Base-by-base conservation (phyloP, 768 basidiomycete genomes). In the Psilocybe cyanescens region DNA sequence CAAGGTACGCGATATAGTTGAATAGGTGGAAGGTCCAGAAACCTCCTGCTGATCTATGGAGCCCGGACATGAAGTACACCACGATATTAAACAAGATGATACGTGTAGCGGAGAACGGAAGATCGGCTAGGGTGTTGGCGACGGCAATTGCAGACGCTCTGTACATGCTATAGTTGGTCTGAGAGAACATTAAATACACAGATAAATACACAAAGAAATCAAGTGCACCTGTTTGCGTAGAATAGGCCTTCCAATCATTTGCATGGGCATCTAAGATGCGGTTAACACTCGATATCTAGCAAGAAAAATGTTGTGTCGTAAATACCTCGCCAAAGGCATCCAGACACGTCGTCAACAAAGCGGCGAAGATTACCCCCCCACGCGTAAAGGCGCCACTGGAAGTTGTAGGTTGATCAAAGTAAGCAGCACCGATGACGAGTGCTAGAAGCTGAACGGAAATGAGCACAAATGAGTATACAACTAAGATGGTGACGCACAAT, bases 371-470 rank as follows among this genome's bases (percentile, higher is more conserved):
- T 31, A 94, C 86, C 74, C 80, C 79, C 53, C 92, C 93, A 63
- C 94, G 86, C 28, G 94, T 94, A 76, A 97, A 97, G 0, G 89
- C 92, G 33, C 95, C 95, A 45, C 83, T 81, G 5, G 94, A 85
- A 0, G 90, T 88, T 12, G 81, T 68, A 1, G 92, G 91, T 52
- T 90, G 82, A 51, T 89, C 85, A 68, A 87, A 86, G 78, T 86
- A 97, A 7, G 89, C 85, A 7, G 82, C 87, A 37, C 94, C 94
- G 65, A 91, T 78, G 45, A 92, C 81, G 49, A 92, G 68, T n/a
- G 87, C 81, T 30, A 89, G 72, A 39, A 77, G 68, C 85, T 86
- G 57, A 59, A 8, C 12, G 47, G 14, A 8, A 50, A 45, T 24
- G 17, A 55, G 17, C 0, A 51, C 62, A 62, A 11, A 6, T 35